These are phyloP conservation scores for Pythium grandisporangium DNA, from an alignment of 352 stramenopile genomes.

Conservation along the genomic window DNA sequence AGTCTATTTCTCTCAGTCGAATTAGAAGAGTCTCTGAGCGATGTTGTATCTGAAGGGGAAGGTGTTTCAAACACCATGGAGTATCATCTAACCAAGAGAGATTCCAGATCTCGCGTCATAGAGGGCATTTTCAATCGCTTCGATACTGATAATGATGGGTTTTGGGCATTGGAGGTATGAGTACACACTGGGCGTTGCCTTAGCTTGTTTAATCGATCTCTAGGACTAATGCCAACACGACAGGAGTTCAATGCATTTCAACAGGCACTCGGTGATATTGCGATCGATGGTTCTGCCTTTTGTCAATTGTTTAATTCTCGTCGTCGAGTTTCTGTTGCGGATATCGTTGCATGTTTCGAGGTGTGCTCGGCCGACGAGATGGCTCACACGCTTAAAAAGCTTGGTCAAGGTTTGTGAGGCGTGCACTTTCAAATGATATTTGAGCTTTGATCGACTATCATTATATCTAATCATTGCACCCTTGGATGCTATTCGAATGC, in stretches of 20 bases:
- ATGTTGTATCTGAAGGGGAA: too few relatives aligned
- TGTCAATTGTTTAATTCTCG: constrained; percentile 21
- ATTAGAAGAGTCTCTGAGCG: too few relatives aligned
- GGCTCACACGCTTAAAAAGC: constrained; percentile 15
- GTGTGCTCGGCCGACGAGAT: constrained; percentile 25
- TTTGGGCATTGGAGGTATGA: background rate
- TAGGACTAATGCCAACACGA: background rate
- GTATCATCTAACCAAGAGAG: background rate
- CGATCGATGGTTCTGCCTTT: constrained; percentile 25
- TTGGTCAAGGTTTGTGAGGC: constrained; percentile 48
- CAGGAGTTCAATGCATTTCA: constrained; percentile 60
- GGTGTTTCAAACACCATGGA: too few relatives aligned
- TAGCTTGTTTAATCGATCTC: background rate
- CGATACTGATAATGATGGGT: background rate
- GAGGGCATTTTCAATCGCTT: background rate
- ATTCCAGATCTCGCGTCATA: too few relatives aligned
- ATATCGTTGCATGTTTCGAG: constrained; percentile 31
- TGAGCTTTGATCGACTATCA: too few relatives aligned
- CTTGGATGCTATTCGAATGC: too few relatives aligned
- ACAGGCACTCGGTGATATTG: constrained; percentile 29
- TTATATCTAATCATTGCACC: too few relatives aligned
- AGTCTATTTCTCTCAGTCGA: too few relatives aligned
- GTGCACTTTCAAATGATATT: too few relatives aligned
- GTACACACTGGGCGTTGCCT: too few relatives aligned
- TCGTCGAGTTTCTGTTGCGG: constrained; percentile 16